These are phyloP conservation scores for Fusarium avenaceum DNA, from an alignment of 2,329 filamentous ascomycete species.

Conservation along the genomic window DNA sequence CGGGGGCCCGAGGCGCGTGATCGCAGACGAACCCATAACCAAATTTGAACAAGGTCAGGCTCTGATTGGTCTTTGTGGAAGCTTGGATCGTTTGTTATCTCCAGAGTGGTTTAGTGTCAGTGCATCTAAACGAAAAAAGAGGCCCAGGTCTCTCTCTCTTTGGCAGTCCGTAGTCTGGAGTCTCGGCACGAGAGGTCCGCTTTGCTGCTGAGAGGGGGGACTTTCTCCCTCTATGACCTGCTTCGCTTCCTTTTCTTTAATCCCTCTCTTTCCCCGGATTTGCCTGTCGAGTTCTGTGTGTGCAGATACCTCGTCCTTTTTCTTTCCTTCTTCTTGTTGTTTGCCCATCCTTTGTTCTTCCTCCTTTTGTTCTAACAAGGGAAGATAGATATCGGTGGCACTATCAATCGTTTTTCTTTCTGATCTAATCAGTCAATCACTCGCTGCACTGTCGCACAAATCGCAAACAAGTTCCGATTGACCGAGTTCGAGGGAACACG, in stretches of 20 bases:
- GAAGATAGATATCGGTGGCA: conserved; percentile 25
- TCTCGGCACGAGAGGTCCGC: conserved; percentile 34
- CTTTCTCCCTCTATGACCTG: background rate
- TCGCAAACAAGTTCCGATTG: conserved; percentile 26
- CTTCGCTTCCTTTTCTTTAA: conserved; percentile 33
- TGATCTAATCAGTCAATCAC: background rate
- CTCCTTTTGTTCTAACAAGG: background rate
- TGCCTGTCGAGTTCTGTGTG: conserved; percentile 20
- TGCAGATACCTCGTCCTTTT: conserved; percentile 17
- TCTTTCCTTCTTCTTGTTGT: conserved; percentile 18
- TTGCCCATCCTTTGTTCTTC: conserved; percentile 22
- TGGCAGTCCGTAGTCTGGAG: conserved; percentile 6
- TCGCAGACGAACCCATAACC: conserved; percentile 22
- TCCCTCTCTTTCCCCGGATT: conserved; percentile 39
- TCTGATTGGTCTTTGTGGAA: conserved; percentile 13
- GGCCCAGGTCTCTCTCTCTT: conserved; percentile 8
- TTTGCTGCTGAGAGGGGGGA: conserved; percentile 6
- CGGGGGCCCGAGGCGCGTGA: conserved; percentile 25
- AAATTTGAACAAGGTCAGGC: conserved; percentile 7
- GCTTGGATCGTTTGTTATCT: conserved; percentile 23
- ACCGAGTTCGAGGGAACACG: conserved; percentile 26
- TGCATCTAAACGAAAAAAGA: conserved; percentile 35
- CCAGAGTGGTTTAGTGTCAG: conserved; percentile 30
- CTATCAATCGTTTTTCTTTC: conserved; percentile 27
- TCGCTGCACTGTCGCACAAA: conserved; percentile 38